Evolutionary conservation across 23 red algal species (phyloP), one percentile per base, ranked within the genome.

Genomic region (Gracilaria caudata): DNA sequence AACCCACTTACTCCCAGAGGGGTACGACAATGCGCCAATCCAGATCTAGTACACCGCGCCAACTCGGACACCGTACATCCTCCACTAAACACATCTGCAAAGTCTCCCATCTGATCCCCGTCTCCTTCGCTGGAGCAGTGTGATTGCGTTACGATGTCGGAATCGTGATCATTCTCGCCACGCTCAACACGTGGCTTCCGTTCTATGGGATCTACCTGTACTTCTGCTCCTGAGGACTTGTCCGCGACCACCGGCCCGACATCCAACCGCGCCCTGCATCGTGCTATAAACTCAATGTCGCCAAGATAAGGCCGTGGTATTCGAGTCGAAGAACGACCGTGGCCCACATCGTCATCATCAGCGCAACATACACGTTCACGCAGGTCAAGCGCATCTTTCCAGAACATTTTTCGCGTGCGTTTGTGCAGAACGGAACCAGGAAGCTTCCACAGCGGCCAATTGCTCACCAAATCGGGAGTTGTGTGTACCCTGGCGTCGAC

Each of bases 301-400:
- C 74, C 45, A 13, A 78, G 51, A 78, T 41, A 78, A 14, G 74
- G 74, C 1, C 74, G 74, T 28, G 74, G 74, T 23, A 78, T 13
- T 38, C 29, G 1, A 78, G 45, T 54, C 20, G 35, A 14, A 3
- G n/a, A 23, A 8, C 20, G 35, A 28, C 38, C 36, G 14, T 35
- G 41, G 1, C 74, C 74, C 55, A 58, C 28, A 7, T 78, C 74
- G n/a, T 78, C 74, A 44, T 78, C 45, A 54, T 78, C 74, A 23
- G 10, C n/a, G 3, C 40, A n/a, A 25, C 24, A 35, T 21, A 78
- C n/a, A 36, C 74, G 32, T 35, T 53, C 24, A 4, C 74, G 74
- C 10, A 78, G 46, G 45, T 78, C 74, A 24, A 56, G 1, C 3
- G 51, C 51, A 58, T 78, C 74, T 56, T 6, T 56, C 30, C 34